A percentile compares a stretch with the other conserved stretches of the same genome.
Evolutionary conservation across 139 green algal genomes (phyloP).

Genomic region (Coccomyxa sp.): DNA sequence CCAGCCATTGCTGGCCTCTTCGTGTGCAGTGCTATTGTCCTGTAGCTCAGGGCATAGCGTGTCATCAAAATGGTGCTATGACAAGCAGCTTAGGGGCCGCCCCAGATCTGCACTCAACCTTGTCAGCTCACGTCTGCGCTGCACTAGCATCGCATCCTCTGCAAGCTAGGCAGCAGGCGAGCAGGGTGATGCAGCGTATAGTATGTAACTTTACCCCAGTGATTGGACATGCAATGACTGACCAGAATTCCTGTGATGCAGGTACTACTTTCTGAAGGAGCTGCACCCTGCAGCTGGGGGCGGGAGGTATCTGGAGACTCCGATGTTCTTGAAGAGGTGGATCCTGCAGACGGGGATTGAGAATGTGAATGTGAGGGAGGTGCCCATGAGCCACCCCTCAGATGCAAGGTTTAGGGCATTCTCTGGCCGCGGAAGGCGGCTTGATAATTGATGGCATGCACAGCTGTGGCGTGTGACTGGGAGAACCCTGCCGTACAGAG

Average conservation of each 20-base stretch:
- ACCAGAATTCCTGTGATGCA: neutral
- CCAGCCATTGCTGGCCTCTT: neutral
- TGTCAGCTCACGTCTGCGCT: too few relatives aligned
- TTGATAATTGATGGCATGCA: conserved; percentile 26
- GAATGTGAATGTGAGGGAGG: neutral
- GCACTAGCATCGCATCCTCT: too few relatives aligned
- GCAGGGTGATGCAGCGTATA: too few relatives aligned
- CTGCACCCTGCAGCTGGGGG: conserved; percentile 39
- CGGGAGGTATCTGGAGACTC: conserved; percentile 26
- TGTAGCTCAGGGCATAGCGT: too few relatives aligned
- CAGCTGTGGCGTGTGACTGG: too few relatives aligned
- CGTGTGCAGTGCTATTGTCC: too few relatives aligned
- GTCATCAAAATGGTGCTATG: too few relatives aligned
- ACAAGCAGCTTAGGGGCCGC: neutral
- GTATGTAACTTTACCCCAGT: too few relatives aligned
- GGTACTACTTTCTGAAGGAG: conserved; percentile 37
- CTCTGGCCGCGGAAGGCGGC: conserved; percentile 19
- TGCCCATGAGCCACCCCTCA: conserved; percentile 10
- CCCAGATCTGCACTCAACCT: too few relatives aligned
- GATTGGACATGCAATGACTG: neutral
- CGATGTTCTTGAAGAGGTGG: conserved; percentile 18
- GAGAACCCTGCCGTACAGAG: too few relatives aligned
- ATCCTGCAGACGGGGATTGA: neutral
- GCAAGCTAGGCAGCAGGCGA: too few relatives aligned
- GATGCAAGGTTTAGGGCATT: conserved; percentile 34